Base-by-base conservation (phyloP, 305 asterid species). In the Lippia alba region DNA sequence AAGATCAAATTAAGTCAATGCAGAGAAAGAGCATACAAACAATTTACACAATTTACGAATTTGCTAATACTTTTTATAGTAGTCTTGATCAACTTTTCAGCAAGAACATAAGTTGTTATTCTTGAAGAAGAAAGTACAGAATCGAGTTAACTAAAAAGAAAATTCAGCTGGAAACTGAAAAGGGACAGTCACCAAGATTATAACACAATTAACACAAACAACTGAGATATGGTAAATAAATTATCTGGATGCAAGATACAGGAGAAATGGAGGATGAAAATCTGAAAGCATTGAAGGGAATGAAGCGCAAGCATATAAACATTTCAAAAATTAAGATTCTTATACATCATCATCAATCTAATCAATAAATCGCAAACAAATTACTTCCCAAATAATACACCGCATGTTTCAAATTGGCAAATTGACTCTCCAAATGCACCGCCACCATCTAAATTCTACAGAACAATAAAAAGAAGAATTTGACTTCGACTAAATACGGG, bases 171-270 rank as follows among this genome's bases (percentile, higher is more conserved):
- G 18, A 14, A 17, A 4, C 5, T 6, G 17, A 12, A 59, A 14
- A 71, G 53, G 12, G 20, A 71, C 12, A 11, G 19, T 16, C 8
- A 46, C 63, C 49, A 70, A 4, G 53, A 39, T 56, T 34, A 8
- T 24, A 40, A 50, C 56, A 69, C 66, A 73, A 71, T 71, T 65
- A 71, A 61, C 61, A 63, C 74, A 32, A 49, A 39, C 4, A n/a
- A 5, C 58, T n/a, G 50, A 51, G 8, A 55, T 48, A 49, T 19
- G 12, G 24, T 12, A 71, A 34, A 58, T 17, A 19, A 72, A 60
- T 30, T 6, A 16, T 41, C 46, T 15, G 12, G 34, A 18, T 6
- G 14, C 17, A 18, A 58, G 48, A 8, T 6, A 11, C 63, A 49
- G 15, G 56, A 40, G 50, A 45, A 44, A 64, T 56, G 30, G 30